Base-by-base conservation (phyloP, 108 stramenopile species). In the Cyclostephanos tholiformis region DNA sequence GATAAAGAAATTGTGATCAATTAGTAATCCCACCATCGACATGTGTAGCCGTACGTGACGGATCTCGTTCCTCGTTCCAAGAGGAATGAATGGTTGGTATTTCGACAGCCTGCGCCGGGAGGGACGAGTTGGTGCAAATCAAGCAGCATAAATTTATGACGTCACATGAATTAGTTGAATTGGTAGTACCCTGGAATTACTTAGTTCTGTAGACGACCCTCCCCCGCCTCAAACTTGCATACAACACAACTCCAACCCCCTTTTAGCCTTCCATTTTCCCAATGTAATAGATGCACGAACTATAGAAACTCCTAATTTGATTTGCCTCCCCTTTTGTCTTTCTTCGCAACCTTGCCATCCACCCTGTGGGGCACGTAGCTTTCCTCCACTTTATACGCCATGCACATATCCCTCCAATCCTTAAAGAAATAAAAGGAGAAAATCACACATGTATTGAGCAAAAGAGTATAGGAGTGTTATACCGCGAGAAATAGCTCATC, bases 391-490 rank as follows among this genome's bases (percentile, higher is more conserved):
- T 86, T 43, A 49, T 88, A 88, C 2, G 85, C 78, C 25, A 80
- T 64, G 57, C 79, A 83, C 80, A 95, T 72, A 57, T 87, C 85
- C 56, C 82, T 75, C 91, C 91, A 91, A 67, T 92, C 89, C 75
- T 86, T 52, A 26, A 61, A 36, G 30, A 57, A 56, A 19, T 17
- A 20, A 13, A 30, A 0, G 30, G 16, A 17, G 8, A 58, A 58
- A 5, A 3, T 7, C 8, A 20, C 7, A 53, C 23, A 25, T 25
- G 19, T 7, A 17, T 32, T 25, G 27, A 27, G 57, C 12, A 5
- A 23, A 55, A 0, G 53, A 3, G 9, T 4, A 5, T 20, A 23
- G 26, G 2, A 26, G 53, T 27, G 23, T 12, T 55, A 9, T 13
- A 13, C 23, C 7, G 22, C 26, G 3, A 55, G 26, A 55, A 30